phyloP scores from a whole-genome alignment of 805 yeast species.

The Barnettozyma salicaria region DNA sequence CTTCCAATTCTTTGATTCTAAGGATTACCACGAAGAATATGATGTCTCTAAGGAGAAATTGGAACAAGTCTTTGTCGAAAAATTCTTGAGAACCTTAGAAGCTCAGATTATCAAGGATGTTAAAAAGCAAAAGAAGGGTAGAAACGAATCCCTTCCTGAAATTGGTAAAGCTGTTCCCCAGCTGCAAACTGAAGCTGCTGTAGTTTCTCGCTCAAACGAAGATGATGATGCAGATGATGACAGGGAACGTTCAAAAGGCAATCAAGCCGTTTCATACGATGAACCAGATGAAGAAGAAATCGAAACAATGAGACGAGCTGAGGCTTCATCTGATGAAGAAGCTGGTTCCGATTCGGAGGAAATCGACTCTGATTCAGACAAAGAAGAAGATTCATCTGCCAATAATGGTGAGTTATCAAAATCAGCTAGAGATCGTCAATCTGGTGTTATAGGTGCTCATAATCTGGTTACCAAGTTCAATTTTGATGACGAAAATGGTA shows the following conservation, averaged over 20 bases:
- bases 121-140: slow-evolving; percentile 63
- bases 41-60: slow-evolving; percentile 79
- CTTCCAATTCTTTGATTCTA: slow-evolving; percentile 65
- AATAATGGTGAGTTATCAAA: slow-evolving; percentile 38
- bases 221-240: slow-evolving; percentile 58
- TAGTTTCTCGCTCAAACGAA: slow-evolving; percentile 30
- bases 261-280: slow-evolving; percentile 88
- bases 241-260: slow-evolving; percentile 52
- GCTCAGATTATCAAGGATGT: slow-evolving; percentile 70
- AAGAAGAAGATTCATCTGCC: slow-evolving; percentile 32
- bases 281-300: slow-evolving; percentile 94
- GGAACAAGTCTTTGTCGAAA: slow-evolving; percentile 56
- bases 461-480: slow-evolving; percentile 71
- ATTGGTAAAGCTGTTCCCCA: slow-evolving; percentile 69
- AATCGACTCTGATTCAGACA: slow-evolving; percentile 37
- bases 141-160: slow-evolving; percentile 46
- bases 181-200: slow-evolving; percentile 40
- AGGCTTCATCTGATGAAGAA: slow-evolving; percentile 69
- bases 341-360: slow-evolving; percentile 36
- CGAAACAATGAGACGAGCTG: slow-evolving; percentile 82
- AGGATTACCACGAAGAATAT: slow-evolving; percentile 81
- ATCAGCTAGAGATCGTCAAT: slow-evolving; percentile 78
- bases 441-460: slow-evolving; percentile 69
- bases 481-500: slow-evolving; percentile 83
- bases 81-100: slow-evolving; percentile 70